Percentiles rank a stretch among this genome's conserved stretches.
Conservation (phyloP, 768 basidiomycete genomes). For the Leccinum fibrillosum region DNA sequence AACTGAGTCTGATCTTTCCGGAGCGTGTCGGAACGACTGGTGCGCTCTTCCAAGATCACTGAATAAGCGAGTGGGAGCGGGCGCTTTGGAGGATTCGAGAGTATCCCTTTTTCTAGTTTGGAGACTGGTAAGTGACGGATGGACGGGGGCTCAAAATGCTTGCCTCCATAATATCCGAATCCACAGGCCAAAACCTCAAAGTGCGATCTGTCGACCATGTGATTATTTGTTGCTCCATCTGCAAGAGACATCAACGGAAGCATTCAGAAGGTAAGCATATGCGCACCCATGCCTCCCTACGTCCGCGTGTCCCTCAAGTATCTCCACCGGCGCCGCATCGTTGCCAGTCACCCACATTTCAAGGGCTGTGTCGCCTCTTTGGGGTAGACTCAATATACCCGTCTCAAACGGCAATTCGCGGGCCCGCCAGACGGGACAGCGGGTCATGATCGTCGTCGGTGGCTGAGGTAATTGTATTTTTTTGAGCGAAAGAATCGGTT, state of each 20-base stretch:
- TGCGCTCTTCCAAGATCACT: constrained; percentile 24
- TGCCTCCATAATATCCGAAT: constrained; percentile 66
- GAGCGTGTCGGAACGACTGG: constrained; percentile 56
- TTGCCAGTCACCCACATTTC: constrained; percentile 68
- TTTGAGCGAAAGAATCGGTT: constrained; percentile 1
- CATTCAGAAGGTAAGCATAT: background rate
- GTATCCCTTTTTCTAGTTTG: constrained; percentile 48
- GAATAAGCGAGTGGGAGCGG: constrained; percentile 20
- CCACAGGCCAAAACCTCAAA: constrained; percentile 87
- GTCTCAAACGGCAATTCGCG: constrained; percentile 88
- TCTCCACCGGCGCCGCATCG: constrained; percentile 49
- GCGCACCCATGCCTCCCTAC: constrained; percentile 61
- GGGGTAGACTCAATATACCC: constrained; percentile 84
- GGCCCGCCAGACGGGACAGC: constrained; percentile 93
- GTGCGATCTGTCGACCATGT: constrained; percentile 91
- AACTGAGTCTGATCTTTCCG: constrained; percentile 33
- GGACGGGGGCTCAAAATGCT: constrained; percentile 3
- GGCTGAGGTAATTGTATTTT: constrained; percentile 34
- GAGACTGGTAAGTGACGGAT: constrained; percentile 8
- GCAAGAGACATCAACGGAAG: background rate
- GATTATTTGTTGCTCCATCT: constrained; percentile 59
- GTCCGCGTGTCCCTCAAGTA: constrained; percentile 85
- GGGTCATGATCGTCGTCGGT: constrained; percentile 57
- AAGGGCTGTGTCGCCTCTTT: constrained; percentile 78
- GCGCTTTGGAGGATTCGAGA: constrained; percentile 24